Evolutionary conservation across 768 basidiomycete genomes (phyloP), one percentile per base, ranked within the genome.

Genomic region (Sarcodon aspratus): DNA sequence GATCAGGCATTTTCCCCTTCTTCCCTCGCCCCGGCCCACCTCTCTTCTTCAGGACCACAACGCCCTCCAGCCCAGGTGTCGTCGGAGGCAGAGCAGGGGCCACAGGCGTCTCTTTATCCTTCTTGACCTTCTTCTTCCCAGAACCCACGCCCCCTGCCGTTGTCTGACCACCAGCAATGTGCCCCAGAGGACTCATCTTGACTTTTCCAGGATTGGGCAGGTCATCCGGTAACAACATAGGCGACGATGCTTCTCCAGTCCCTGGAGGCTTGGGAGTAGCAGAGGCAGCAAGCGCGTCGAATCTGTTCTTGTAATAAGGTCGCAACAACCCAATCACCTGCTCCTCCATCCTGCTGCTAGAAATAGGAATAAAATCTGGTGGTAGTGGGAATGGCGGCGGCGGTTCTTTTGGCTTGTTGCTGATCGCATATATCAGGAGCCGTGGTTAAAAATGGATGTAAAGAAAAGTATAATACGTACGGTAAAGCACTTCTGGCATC

Each of bases 381-480:
- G 93, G 94, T 0, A 85, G 87, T 0, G 91, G 88, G 62, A 83
- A 96, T 6, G 85, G 88, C 2, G 79, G 79, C 1, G 85, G 86
- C 0, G 86, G 85, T 61, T 89, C 85, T 18, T 67, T 75, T 1
- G 83, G 79, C 57, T 79, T 80, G 44, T 72, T 70, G 47, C 81
- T 85, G 53, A 45, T 44, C 7, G 11, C 12, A 8, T 10, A 35
- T 32, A 40, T 50, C 35, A 34, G 35, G 44, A 48, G 12, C 17
- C 44, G 18, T 46, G 11, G 40, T 36, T 48, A 8, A 32, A 45
- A 15, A 35, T 32, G 21, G 3, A 8, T 44, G 38, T 7, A 45
- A 47, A 36, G 17, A 11, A 46, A 46, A n/a, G 13, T 34, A 38
- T 44, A 42, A 54, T 15, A 76, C 80, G 55, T 62, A 84, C 80